Evolutionary conservation across 78 protist species (phyloP).

Genomic region (slime mould (Dictyostelium discoideum)): DNA sequence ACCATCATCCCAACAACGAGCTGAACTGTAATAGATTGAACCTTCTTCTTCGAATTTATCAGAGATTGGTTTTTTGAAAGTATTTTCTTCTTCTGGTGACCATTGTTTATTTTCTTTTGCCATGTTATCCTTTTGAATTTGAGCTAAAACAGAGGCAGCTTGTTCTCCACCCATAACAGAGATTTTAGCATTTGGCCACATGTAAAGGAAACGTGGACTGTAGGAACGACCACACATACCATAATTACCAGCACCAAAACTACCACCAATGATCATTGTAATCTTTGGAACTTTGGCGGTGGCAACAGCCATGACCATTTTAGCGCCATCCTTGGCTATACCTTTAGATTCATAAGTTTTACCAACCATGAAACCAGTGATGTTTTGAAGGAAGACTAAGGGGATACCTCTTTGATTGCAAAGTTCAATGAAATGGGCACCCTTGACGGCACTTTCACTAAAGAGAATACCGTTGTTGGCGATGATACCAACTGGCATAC

Average conservation of each 20-base stretch:
- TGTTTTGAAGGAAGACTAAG: constrained; percentile 97
- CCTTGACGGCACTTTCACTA: constrained; percentile 92
- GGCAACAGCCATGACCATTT: constrained; percentile 98
- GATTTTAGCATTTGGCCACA: constrained; percentile 98
- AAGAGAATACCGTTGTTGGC: constrained; percentile 98
- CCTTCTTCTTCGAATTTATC: constrained; percentile 94
- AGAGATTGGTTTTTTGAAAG: constrained; percentile 78
- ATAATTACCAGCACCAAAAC: constrained; percentile 98
- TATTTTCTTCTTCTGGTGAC: constrained; percentile 82
- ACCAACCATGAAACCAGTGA: constrained; percentile 99
- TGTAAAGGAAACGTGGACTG: constrained; percentile 94
- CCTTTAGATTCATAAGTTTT: constrained; percentile 90
- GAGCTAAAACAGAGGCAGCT: constrained; percentile 90
- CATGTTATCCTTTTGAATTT: constrained; percentile 74
- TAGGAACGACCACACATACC: constrained; percentile 98
- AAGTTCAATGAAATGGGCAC: constrained; percentile 97
- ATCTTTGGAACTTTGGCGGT: constrained; percentile 97
- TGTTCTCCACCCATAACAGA: constrained; percentile 99
- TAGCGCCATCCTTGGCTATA: constrained; percentile 98
- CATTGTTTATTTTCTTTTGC: constrained; percentile 72
- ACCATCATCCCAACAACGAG: constrained; percentile 98
- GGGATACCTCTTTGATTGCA: constrained; percentile 97
- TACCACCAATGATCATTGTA: constrained; percentile 97
- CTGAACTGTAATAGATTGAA: constrained; percentile 90
- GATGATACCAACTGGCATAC: constrained; percentile 97